Evolutionary conservation across 202 grass and related monocot genomes (phyloP).

Genomic region (Panicum hallii): DNA sequence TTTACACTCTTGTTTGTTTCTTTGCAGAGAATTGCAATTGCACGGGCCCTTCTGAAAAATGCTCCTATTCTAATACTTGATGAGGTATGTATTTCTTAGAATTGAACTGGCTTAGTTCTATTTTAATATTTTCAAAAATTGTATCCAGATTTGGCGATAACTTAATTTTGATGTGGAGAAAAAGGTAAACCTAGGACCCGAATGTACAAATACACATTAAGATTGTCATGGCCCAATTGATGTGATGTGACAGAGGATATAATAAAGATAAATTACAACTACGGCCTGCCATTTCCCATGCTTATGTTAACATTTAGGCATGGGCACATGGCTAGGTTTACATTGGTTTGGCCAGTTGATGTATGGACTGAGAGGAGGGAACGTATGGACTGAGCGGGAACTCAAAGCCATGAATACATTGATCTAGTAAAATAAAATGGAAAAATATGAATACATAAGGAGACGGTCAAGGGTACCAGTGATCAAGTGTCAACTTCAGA

Average conservation of each 20-base stretch:
- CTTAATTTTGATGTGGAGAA: background rate
- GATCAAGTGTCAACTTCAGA: background rate
- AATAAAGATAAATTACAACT: conserved; percentile 1
- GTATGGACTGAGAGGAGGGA: too few relatives aligned
- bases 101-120: background rate
- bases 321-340: background rate
- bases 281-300: background rate
- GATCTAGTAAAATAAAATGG: background rate
- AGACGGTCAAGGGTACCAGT: background rate
- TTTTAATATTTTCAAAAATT: background rate
- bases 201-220: background rate
- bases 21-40: conserved; percentile 94
- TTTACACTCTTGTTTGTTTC: background rate
- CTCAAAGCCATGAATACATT: background rate
- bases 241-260: background rate
- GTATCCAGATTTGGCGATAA: background rate
- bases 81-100: conserved; percentile 62
- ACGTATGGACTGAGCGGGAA: too few relatives aligned
- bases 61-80: conserved; percentile 97
- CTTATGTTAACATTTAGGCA: background rate
- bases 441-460: background rate
- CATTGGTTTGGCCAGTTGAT: background rate
- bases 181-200: background rate
- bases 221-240: background rate
- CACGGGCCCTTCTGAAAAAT: conserved; percentile 88